These are phyloP conservation scores for Solanum virginianum DNA, from an alignment of 257 asterid species.

Conservation along the genomic window DNA sequence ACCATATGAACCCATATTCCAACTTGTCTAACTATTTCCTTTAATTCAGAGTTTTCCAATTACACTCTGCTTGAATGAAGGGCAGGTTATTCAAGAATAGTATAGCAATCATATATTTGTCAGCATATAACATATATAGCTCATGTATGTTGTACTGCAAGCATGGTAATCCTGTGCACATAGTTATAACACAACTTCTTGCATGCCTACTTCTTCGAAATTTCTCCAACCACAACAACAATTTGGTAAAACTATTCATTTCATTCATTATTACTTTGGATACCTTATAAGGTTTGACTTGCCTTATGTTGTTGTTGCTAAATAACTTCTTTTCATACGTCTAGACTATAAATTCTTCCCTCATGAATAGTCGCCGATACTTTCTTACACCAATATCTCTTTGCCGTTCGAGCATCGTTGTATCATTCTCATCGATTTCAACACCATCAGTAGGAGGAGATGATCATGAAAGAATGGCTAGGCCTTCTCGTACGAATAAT, in stretches of 20 bases:
- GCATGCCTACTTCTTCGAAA: not conserved
- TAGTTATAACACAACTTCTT: not conserved
- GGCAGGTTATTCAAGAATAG: not conserved
- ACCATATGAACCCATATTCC: conserved; percentile 46
- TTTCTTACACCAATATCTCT: conserved; percentile 40
- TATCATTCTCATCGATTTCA: conserved; percentile 11
- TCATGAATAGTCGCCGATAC: conserved; percentile 44
- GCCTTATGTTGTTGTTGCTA: no score
- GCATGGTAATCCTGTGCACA: not conserved
- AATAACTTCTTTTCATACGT: no score
- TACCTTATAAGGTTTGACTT: no score
- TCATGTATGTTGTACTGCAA: not conserved
- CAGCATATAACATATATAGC: no score
- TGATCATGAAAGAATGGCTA: conserved; percentile 21
- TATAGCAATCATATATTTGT: not conserved
- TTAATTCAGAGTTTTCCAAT: no score
- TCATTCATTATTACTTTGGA: not conserved
- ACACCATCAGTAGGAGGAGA: conserved; percentile 2
- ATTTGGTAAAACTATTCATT: not conserved
- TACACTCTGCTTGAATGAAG: not conserved
- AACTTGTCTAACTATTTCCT: not conserved
- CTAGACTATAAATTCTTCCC: no score
- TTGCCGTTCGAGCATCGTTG: conserved; percentile 24
- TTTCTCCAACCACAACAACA: not conserved
- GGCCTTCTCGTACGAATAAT: conserved; percentile 12